A percentile compares a stretch with the other conserved stretches of the same genome.
Evolutionary conservation across 2,329 filamentous ascomycete genomes (phyloP).

Genomic region (Chlorencoelia australis): DNA sequence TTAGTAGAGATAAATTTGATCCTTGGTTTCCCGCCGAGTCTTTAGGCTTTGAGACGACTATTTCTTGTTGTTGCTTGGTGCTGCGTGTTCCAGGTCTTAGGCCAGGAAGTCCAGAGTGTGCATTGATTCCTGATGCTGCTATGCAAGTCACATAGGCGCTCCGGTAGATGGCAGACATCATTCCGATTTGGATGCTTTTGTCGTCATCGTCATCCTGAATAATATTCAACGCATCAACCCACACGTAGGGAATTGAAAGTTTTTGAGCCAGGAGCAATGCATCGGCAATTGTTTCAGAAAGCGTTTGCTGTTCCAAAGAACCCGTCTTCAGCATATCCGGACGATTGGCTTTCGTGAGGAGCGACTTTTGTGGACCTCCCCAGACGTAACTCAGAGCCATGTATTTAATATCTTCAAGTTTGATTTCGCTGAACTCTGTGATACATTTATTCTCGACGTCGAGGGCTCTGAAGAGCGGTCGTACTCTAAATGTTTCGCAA

Average conservation of each 20-base stretch:
- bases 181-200: slow-evolving; percentile 5
- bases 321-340: too few relatives aligned
- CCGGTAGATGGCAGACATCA: slow-evolving; percentile 8
- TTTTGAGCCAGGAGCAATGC: slow-evolving; percentile 6
- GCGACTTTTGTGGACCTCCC: slow-evolving; percentile 6
- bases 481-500: too few relatives aligned
- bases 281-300: slow-evolving; percentile 8
- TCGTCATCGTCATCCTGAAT: slow-evolving; percentile 9
- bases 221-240: slow-evolving; percentile 15
- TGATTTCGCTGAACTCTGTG: slow-evolving; percentile 1
- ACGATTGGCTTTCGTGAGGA: slow-evolving; percentile 1
- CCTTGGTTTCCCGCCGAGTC: background rate
- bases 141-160: slow-evolving; percentile 7
- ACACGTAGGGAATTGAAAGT: slow-evolving; percentile 9
- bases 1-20: background rate
- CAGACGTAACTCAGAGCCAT: slow-evolving; percentile 11
- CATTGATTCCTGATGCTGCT: slow-evolving; percentile 1
- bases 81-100: background rate
- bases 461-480: background rate
- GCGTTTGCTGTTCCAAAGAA: background rate
- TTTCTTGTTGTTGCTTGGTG: background rate
- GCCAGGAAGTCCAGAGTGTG: background rate
- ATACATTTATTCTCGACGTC: slow-evolving; percentile 4
- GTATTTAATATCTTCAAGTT: slow-evolving; percentile 7
- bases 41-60: background rate